Evolutionary conservation across 441 rosid genomes (phyloP).

Genomic region (Pelargonium myrrhifolium): DNA sequence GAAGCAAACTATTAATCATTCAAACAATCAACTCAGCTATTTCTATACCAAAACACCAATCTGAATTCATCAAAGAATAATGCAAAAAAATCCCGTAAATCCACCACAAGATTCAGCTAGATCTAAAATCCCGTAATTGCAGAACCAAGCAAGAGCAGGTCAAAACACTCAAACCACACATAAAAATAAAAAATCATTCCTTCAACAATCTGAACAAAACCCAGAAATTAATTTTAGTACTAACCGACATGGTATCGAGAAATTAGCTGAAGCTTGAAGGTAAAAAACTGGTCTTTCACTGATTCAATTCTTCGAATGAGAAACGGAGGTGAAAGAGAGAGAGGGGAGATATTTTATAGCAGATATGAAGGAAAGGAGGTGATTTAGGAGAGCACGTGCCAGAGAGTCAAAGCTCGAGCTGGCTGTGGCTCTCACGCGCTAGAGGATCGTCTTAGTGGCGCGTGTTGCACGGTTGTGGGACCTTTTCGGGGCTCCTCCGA

Average conservation of each 20-base stretch:
- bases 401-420: neutral
- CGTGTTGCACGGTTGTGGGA: neutral
- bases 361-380: neutral
- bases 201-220: neutral
- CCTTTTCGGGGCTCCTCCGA: neutral
- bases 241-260: conserved; percentile 6
- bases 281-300: neutral
- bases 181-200: neutral
- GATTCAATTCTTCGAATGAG: neutral
- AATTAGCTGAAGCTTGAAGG: neutral
- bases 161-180: neutral
- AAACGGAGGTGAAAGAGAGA: neutral
- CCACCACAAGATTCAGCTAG: neutral
- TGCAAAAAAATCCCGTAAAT: neutral
- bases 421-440: neutral
- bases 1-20: neutral
- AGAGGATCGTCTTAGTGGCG: neutral
- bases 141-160: neutral
- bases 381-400: neutral
- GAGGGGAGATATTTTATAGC: neutral
- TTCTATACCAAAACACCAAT: neutral
- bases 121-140: neutral
- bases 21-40: neutral
- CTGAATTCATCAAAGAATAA: neutral
- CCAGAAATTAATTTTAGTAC: neutral